Conservation (phyloP, 371 early-diverging fungal species). For the Mucor indicus region DNA sequence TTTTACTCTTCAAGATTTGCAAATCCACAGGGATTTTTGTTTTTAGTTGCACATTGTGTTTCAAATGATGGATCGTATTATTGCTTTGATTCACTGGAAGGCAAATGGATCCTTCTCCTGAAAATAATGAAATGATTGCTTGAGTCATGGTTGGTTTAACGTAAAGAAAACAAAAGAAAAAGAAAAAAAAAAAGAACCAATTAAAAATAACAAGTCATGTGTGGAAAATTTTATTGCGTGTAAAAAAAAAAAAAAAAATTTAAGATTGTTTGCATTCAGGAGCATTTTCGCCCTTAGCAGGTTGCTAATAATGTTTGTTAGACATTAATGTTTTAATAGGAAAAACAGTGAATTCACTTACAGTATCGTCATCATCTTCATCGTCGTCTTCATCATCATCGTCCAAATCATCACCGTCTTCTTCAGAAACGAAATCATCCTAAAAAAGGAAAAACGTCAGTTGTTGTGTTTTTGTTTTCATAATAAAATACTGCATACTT, state of each 20-base stretch:
- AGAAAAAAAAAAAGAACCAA: constrained; percentile 1
- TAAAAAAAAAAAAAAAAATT: not conserved
- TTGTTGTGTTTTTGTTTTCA: not conserved
- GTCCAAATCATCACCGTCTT: constrained; percentile 53
- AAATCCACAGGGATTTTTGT: constrained; percentile 43
- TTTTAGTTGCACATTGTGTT: constrained; percentile 29
- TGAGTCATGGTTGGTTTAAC: constrained; percentile 35
- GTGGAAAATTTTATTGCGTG: not conserved
- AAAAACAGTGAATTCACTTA: constrained; percentile 24
- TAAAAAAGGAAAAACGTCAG: constrained; percentile 18
- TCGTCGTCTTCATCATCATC: constrained; percentile 56
- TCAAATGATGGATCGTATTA: constrained; percentile 23
- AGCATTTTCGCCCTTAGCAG: constrained; percentile 53
- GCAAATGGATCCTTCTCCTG: constrained; percentile 24
- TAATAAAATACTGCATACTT: constrained; percentile 50
- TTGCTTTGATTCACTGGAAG: constrained; percentile 15
- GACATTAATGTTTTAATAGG: not conserved
- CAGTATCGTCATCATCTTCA: constrained; percentile 55
- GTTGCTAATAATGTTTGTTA: constrained; percentile 18
- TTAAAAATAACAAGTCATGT: not conserved
- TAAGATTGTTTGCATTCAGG: constrained; percentile 68
- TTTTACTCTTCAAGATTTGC: too few relatives aligned
- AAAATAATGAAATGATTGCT: constrained; percentile 34
- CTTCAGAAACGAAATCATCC: constrained; percentile 67
- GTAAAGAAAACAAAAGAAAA: not conserved